Percentiles rank a stretch among this genome's conserved stretches.
phyloP scores from a whole-genome alignment of 306 rosid species.

The Geum urbanum region DNA sequence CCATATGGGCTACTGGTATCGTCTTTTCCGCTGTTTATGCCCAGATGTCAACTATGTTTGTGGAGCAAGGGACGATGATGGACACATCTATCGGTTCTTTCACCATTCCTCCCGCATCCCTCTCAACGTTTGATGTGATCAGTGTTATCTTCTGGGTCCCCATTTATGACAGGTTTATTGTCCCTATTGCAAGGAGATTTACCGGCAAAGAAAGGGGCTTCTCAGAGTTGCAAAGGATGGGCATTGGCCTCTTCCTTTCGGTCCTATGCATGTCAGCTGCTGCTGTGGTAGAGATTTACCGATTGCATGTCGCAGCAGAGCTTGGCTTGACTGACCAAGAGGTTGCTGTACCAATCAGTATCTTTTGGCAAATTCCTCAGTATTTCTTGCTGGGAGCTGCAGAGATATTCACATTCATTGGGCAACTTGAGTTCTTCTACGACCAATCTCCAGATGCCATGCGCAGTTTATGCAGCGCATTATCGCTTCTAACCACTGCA shows the following conservation, averaged over 20 bases:
- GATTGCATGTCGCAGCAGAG: constrained; percentile 64
- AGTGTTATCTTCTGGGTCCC: constrained; percentile 98
- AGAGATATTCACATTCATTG: constrained; percentile 75
- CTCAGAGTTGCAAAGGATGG: constrained; percentile 93
- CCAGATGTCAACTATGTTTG: constrained; percentile 93
- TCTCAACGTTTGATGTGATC: constrained; percentile 65
- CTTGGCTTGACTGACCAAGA: constrained; percentile 53
- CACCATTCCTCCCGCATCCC: constrained; percentile 89
- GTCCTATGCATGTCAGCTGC: constrained; percentile 91
- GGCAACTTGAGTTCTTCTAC: constrained; percentile 92
- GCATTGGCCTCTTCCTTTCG: constrained; percentile 79
- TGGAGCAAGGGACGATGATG: constrained; percentile 90
- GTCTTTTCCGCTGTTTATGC: constrained; percentile 90
- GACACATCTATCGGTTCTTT: constrained; percentile 73
- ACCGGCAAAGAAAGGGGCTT: constrained; percentile 87
- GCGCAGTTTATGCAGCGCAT: constrained; percentile 93
- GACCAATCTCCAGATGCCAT: constrained; percentile 97
- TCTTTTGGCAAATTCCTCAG: constrained; percentile 84
- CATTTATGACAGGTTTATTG: constrained; percentile 62
- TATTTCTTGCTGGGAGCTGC: constrained; percentile 88
- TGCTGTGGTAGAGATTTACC: constrained; percentile 68
- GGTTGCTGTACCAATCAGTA: constrained; percentile 62
- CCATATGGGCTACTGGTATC: constrained; percentile 89
- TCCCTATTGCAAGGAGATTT: constrained; percentile 73
- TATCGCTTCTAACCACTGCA: constrained; percentile 70